Base-by-base conservation (phyloP, 75 land plant genomes). In the Cupressus sempervirens region DNA sequence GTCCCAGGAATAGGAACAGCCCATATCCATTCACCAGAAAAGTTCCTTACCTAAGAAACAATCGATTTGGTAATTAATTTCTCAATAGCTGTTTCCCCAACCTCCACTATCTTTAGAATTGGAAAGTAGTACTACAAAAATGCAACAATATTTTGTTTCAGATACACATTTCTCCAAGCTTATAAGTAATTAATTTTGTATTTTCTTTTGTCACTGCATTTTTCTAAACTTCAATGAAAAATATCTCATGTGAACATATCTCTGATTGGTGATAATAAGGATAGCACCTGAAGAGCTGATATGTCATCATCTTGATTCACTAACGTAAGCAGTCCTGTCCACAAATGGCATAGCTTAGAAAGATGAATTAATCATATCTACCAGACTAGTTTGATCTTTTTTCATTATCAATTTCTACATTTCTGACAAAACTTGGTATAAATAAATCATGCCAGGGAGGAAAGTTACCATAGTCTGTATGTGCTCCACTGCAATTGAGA, bases 381-480 rank as follows among this genome's bases (percentile, higher is more conserved):
- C 81, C 30, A 11, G 48, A 79, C 32, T 79, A 26, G 2, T 0
- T 79, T 3, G 11, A 76, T 36, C 20, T n/a, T 45, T 43, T 3
- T 43, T 79, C 43, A 7, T n/a, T 36, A 20, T 77, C 26, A 77
- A 77, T 18, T 20, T 77, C 7, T 43, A 13, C 52, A 43, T 10
- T 79, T 50, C 13, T 26, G 81, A 79, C 45, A 8, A 23, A 62
- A 62, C 40, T 18, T 38, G 45, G 23, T 76, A 20, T 40, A 79
- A 43, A 79, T 29, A 32, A 72, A 72, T 23, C 45, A n/a, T 79
- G 30, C 12, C 7, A 23, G 13, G 40, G 81, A 48, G 56, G 82
- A 84, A 62, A 14, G 72, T 84, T 90, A 97, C 99, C 99, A 89
- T 97, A 97, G 83, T 97, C 99, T 65, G 99, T 97, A 90, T 97